phyloP scores from a whole-genome alignment of 148 eudicot genomes.

The Rhododendron griersonianum region DNA sequence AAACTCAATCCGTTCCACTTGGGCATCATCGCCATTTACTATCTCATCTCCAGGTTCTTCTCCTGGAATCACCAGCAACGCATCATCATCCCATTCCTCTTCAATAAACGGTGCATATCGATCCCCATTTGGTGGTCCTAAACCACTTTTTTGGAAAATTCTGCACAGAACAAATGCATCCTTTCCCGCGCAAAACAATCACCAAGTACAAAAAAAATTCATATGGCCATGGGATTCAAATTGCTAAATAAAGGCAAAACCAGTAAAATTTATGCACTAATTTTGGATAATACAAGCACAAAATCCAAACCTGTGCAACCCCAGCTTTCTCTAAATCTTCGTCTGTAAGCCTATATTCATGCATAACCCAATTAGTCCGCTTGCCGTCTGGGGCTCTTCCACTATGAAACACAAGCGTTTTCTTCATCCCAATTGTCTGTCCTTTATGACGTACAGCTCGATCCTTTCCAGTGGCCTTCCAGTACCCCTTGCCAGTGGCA shows the following conservation, averaged over 20 bases:
- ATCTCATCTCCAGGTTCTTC: constrained; percentile 60
- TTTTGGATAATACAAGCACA: not conserved
- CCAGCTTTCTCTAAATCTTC: constrained; percentile 23
- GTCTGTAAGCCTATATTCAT: constrained; percentile 35
- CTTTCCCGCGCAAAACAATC: constrained; percentile 26
- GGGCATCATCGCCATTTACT: constrained; percentile 43
- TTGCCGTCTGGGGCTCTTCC: constrained; percentile 37
- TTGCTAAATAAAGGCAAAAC: constrained; percentile 11
- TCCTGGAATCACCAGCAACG: constrained; percentile 45
- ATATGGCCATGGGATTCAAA: not conserved
- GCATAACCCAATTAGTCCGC: constrained; percentile 49
- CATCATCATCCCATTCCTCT: constrained; percentile 41
- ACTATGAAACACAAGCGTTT: constrained; percentile 34
- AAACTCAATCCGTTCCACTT: constrained; percentile 41
- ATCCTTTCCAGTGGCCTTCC: constrained; percentile 48
- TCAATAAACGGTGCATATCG: constrained; percentile 41
- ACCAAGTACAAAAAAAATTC: not conserved
- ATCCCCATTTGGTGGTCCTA: constrained; percentile 39
- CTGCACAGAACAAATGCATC: constrained; percentile 48
- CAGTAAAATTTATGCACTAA: not conserved
- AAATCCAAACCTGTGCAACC: constrained; percentile 25
- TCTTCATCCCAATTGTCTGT: constrained; percentile 33
- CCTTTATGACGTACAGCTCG: constrained; percentile 25
- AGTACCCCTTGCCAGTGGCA: constrained; percentile 32
- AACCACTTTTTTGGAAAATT: constrained; percentile 41